A percentile compares a stretch with the other conserved stretches of the same genome.
phyloP scores from a whole-genome alignment of 495 filamentous ascomycete species.

The Talaromyces proteolyticus region DNA sequence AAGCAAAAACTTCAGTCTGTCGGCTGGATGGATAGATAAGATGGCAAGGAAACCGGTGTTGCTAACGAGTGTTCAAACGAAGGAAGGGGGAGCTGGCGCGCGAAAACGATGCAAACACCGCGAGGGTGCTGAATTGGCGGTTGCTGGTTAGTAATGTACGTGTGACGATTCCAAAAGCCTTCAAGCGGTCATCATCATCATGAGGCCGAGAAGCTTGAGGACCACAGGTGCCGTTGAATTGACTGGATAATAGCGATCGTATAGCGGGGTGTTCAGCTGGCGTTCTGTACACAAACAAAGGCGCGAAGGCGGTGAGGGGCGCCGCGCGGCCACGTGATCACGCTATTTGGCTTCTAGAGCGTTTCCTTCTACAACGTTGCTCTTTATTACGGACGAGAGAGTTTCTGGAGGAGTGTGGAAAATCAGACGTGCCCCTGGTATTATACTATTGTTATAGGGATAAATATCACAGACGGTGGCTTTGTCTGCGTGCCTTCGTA shows the following conservation, averaged over 20 bases:
- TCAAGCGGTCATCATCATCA: neutral
- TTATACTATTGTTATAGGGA: neutral
- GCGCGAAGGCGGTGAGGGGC: conserved; percentile 5
- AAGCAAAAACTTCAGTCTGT: neutral
- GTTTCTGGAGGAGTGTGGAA: conserved; percentile 29
- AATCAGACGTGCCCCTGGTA: too few relatives aligned
- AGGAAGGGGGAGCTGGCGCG: neutral
- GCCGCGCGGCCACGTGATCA: neutral
- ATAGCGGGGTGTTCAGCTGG: conserved; percentile 1
- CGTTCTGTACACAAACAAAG: conserved; percentile 14
- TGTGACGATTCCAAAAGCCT: neutral
- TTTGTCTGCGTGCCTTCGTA: conserved; percentile 54
- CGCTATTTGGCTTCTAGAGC: too few relatives aligned
- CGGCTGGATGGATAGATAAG: neutral
- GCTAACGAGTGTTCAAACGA: neutral
- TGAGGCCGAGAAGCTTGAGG: neutral
- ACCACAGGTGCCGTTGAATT: neutral
- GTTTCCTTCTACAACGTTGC: too few relatives aligned
- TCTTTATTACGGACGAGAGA: conserved; percentile 37
- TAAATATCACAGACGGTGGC: neutral
- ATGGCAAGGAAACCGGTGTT: neutral
- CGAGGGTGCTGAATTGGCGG: neutral
- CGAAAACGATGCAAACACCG: neutral
- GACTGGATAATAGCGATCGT: neutral
- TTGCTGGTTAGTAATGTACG: conserved; percentile 6